Percentiles rank a stretch among this genome's conserved stretches.
Conservation (phyloP, 345 rosid species). For the Cochlearia excelsa region DNA sequence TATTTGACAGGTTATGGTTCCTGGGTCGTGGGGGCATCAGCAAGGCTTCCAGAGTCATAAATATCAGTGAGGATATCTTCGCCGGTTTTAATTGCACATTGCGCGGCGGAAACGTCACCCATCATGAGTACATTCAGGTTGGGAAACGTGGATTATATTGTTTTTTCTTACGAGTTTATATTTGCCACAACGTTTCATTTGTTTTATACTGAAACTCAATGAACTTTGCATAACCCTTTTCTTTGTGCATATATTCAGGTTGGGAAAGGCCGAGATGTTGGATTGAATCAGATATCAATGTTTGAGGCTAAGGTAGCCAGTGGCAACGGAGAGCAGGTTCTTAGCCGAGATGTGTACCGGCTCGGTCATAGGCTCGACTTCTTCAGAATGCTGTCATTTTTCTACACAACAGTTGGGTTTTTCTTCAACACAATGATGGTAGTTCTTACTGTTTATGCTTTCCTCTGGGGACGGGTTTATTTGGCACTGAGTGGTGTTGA, state of each 20-base stretch:
- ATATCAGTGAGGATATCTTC: constrained; percentile 74
- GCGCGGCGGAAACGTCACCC: constrained; percentile 69
- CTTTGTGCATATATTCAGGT: constrained; percentile 54
- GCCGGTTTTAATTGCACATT: constrained; percentile 90
- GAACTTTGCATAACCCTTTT: neutral
- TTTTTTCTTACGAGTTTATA: constrained; percentile 1
- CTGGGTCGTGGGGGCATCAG: constrained; percentile 83
- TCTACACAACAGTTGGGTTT: constrained; percentile 67
- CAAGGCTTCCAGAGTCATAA: constrained; percentile 56
- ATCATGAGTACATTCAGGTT: constrained; percentile 57
- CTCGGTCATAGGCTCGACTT: constrained; percentile 88
- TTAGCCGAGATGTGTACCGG: constrained; percentile 84
- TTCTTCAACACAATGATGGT: constrained; percentile 74
- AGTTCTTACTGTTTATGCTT: constrained; percentile 63
- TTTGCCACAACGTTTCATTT: constrained; percentile 3
- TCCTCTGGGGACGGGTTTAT: constrained; percentile 86
- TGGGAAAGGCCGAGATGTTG: constrained; percentile 91
- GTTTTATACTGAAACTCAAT: neutral
- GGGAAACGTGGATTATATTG: constrained; percentile 48
- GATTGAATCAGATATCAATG: constrained; percentile 63
- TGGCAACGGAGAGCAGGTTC: constrained; percentile 90
- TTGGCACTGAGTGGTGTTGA: constrained; percentile 86
- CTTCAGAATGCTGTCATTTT: constrained; percentile 83
- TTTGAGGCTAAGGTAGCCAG: constrained; percentile 52
- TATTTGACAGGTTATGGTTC: constrained; percentile 90